phyloP scores from a whole-genome alignment of 169 alveolate species.

The Eimeria sp. region DNA sequence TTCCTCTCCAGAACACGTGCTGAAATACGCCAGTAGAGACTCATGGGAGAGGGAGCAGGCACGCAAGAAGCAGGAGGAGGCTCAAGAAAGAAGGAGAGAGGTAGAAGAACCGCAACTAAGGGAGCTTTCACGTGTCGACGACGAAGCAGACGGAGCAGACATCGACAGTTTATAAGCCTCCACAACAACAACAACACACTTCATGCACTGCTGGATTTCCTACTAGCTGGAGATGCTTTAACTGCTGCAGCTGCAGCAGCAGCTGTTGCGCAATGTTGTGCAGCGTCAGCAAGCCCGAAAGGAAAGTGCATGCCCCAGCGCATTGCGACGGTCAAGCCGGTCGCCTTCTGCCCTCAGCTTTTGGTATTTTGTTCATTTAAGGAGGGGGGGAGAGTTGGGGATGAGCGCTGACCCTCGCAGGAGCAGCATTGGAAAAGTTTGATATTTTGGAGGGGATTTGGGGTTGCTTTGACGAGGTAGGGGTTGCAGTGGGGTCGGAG shows the following conservation, averaged over 20 bases:
- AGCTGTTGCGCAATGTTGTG: background rate
- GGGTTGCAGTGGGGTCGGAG: background rate
- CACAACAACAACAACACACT: background rate
- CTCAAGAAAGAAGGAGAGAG: conserved; percentile 14
- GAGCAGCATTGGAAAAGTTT: too few relatives aligned
- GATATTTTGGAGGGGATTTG: too few relatives aligned
- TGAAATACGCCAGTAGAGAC: conserved; percentile 76
- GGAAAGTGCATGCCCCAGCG: too few relatives aligned
- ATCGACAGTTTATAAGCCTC: background rate
- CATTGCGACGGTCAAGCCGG: too few relatives aligned
- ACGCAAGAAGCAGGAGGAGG: conserved; percentile 36
- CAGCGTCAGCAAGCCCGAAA: too few relatives aligned
- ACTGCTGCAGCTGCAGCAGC: background rate
- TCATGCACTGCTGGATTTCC: background rate
- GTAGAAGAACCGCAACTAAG: conserved; percentile 16
- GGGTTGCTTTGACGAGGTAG: too few relatives aligned
- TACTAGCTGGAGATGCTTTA: background rate
- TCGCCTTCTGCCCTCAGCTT: too few relatives aligned
- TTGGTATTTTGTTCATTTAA: background rate
- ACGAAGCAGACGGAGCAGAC: conserved; percentile 47
- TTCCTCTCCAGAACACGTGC: conserved; percentile 69
- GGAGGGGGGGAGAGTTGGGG: too few relatives aligned
- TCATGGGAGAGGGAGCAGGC: conserved; percentile 78
- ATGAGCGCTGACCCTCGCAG: too few relatives aligned
- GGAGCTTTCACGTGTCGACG: conserved; percentile 48